phyloP scores from a whole-genome alignment of 345 rosid genomes.

The Brassica carinata region DNA sequence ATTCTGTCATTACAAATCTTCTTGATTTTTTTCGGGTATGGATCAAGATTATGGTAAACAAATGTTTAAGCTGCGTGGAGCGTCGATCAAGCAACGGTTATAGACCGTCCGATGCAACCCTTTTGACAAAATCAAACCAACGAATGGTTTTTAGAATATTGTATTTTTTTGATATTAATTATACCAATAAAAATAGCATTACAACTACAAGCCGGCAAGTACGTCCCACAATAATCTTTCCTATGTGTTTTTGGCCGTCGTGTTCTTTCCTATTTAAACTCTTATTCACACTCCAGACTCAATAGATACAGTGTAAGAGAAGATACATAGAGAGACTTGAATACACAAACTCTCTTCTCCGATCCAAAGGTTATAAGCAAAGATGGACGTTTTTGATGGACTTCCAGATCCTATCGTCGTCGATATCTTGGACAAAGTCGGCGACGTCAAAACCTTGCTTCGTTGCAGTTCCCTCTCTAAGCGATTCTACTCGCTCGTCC shows the following conservation, averaged over 20 bases:
- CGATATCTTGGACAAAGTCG: not conserved
- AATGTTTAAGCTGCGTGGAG: slow-evolving; percentile 4
- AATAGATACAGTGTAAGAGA: not conserved
- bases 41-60: slow-evolving; percentile 21
- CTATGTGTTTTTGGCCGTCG: not conserved
- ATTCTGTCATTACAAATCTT: slow-evolving; percentile 10
- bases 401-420: not conserved
- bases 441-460: not conserved
- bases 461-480: not conserved
- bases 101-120: slow-evolving; percentile 25
- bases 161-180: not conserved
- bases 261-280: not conserved
- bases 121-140: slow-evolving; percentile 18
- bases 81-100: slow-evolving; percentile 24
- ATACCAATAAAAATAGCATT: slow-evolving; percentile 4
- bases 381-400: not conserved
- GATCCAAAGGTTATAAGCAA: not conserved
- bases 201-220: slow-evolving; percentile 33
- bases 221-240: not conserved
- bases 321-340: not conserved
- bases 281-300: not conserved
- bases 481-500: not conserved
- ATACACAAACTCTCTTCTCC: not conserved
- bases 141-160: too few species aligned
- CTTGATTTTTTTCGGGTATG: not conserved